phyloP scores from a whole-genome alignment of 2,329 filamentous ascomycete genomes.

The Xylariaceae sp. region DNA sequence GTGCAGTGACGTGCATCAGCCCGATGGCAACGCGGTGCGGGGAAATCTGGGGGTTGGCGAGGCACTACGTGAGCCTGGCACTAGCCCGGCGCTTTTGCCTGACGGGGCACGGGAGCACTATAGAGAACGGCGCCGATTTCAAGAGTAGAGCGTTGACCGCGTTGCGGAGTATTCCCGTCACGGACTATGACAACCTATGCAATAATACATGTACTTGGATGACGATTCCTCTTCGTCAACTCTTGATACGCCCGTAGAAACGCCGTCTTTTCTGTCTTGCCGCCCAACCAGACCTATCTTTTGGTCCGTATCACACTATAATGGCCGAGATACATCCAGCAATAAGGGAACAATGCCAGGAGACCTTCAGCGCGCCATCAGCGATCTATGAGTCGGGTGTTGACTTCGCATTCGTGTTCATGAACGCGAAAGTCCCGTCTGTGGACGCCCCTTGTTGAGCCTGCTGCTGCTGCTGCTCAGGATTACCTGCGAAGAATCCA shows the following conservation, averaged over 20 bases:
- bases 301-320: background rate
- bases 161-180: no score
- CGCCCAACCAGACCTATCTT: background rate
- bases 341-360: background rate
- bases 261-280: conserved; percentile 3
- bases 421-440: conserved; percentile 29
- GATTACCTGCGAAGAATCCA: conserved; percentile 42
- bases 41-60: no score
- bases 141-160: no score
- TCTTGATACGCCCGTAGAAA: conserved; percentile 6
- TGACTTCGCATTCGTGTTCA: conserved; percentile 20
- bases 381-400: conserved; percentile 18
- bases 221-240: background rate
- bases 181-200: no score
- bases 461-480: conserved; percentile 28
- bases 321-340: background rate
- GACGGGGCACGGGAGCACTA: no score
- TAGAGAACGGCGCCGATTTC: no score
- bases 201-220: conserved; percentile 8
- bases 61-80: no score
- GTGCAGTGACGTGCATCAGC: no score
- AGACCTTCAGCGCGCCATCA: background rate
- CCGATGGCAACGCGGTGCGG: no score
- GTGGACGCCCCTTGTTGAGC: conserved; percentile 24
- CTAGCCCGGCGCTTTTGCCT: no score